Conservation (phyloP, 345 rosid species). For the Corymbia maculata region DNA sequence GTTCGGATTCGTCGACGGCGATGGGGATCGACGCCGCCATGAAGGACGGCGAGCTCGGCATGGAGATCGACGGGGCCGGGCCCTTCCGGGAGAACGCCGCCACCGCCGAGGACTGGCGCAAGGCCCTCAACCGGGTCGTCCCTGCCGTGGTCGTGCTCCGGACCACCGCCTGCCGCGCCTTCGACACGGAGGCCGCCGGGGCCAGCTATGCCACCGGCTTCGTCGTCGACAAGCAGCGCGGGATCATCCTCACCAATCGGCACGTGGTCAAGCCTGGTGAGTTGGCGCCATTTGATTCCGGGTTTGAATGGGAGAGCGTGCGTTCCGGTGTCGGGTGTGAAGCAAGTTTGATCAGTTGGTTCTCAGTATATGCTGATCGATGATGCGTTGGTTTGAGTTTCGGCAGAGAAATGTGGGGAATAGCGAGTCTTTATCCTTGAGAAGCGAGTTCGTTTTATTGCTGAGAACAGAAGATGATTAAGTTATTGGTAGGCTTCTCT, state of each 20-base stretch:
- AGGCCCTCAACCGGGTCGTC: constrained; percentile 60
- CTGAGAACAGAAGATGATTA: neutral
- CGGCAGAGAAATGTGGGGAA: neutral
- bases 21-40: constrained; percentile 27
- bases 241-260: constrained; percentile 94
- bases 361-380: neutral
- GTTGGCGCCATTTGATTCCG: neutral
- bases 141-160: constrained; percentile 91
- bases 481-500: neutral
- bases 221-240: constrained; percentile 79
- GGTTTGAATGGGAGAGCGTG: neutral
- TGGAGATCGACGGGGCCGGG: constrained; percentile 27
- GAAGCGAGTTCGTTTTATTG: neutral
- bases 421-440: neutral
- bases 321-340: neutral
- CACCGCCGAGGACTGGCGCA: constrained; percentile 84
- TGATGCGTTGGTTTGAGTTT: neutral
- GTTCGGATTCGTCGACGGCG: constrained; percentile 27
- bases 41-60: constrained; percentile 44
- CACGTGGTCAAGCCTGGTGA: constrained; percentile 90
- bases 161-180: constrained; percentile 78
- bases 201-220: constrained; percentile 88
- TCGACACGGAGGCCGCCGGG: constrained; percentile 77
- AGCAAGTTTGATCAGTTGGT: neutral
- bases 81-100: constrained; percentile 31